Conservation (phyloP, 495 filamentous ascomycete species). For the Penicillium canescens region DNA sequence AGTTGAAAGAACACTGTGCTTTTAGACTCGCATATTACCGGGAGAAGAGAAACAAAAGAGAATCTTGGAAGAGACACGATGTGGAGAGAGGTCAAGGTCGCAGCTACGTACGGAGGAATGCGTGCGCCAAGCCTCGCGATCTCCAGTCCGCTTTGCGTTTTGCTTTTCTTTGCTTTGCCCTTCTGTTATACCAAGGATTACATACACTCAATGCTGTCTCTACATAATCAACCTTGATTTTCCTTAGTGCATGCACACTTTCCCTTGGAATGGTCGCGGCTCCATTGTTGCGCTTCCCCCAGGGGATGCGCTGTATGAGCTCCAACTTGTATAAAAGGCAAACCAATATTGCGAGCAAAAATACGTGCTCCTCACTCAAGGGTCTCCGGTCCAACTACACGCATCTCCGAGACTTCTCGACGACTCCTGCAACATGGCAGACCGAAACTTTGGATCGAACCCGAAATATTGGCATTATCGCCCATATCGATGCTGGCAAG, state of each 20-base stretch:
- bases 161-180: constrained; percentile 9
- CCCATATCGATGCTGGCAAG: constrained; percentile 98
- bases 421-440: constrained; percentile 21
- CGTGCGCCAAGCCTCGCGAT: constrained; percentile 22
- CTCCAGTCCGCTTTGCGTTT: constrained; percentile 13
- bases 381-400: constrained; percentile 4
- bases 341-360: constrained; percentile 10
- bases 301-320: constrained; percentile 28
- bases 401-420: constrained; percentile 28
- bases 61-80: neutral
- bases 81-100: constrained; percentile 4
- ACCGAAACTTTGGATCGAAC: constrained; percentile 54
- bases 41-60: constrained; percentile 1
- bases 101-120: constrained; percentile 20
- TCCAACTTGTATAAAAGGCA: constrained; percentile 18
- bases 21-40: constrained; percentile 12
- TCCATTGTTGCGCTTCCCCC: constrained; percentile 37
- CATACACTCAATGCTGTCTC: constrained; percentile 11
- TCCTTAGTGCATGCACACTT: constrained; percentile 12
- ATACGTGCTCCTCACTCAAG: constrained; percentile 4
- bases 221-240: constrained; percentile 9
- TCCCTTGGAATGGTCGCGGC: constrained; percentile 33
- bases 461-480: constrained; percentile 98
- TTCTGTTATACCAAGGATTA: constrained; percentile 1
- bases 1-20: neutral